Base-by-base conservation (phyloP, 805 yeast species). In the Ogataea chonburiensis region DNA sequence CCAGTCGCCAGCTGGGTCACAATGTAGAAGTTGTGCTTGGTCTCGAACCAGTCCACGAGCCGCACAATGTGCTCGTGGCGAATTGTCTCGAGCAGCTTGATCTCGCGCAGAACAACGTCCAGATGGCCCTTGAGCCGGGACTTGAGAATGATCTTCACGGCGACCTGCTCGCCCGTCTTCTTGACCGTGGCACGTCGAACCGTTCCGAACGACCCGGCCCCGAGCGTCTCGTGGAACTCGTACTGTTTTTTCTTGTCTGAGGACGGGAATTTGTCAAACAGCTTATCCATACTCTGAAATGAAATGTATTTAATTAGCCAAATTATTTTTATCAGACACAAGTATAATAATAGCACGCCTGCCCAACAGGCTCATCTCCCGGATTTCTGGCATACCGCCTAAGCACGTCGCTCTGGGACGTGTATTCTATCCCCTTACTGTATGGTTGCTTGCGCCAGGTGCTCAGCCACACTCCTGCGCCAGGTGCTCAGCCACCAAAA, bases 1-100 rank as follows among this genome's bases (percentile, higher is more conserved):
- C 98, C 98, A 2, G 88, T 82, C 16, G 97, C 97, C 54, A 91
- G 68, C 60, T 91, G 96, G 2, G 97, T 91, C 13, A 87, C 96
- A 40, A 91, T 82, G 56, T 86, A 91, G 61, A 86, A 88, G 65
- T 91, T 91, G 52, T 88, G 96, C 59, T 77, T 83, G 18, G 87
- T 77, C 65, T 91, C 97, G 58, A 91, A 91, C 91, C 95, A 91
- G 58, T 88, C 96, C 34, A 81, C 71, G 56, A 91, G 81, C 24
- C 80, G 77, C n/a, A 91, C 95, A 50, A 91, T 88, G 61, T 91
- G 84, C 2, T 88, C 88, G 60, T 89, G 95, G 32, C 73, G 58
- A 42, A 89, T 68, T 35, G 75, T 73, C 51, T 77, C 79, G 36
- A 91, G 68, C 28, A 91, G 64, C 12, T 71, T 59, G 46, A 91